phyloP scores from a whole-genome alignment of 2,329 filamentous ascomycete genomes.

The Aspergillus sp. region DNA sequence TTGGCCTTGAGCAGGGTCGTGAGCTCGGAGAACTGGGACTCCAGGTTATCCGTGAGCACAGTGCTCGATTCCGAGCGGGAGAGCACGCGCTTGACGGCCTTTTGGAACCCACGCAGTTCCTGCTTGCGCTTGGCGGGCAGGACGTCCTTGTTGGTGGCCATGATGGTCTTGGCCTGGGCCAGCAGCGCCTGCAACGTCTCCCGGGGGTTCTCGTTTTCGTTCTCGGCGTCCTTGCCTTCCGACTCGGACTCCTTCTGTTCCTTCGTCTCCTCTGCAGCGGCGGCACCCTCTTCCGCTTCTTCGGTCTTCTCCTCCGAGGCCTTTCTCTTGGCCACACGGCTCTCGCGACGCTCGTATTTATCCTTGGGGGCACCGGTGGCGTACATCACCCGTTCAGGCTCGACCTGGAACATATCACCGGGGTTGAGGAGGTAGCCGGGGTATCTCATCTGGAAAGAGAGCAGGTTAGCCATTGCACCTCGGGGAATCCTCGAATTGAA shows the following conservation, averaged over 20 bases:
- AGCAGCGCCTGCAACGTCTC: slow-evolving; percentile 56
- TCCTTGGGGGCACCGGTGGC: slow-evolving; percentile 77
- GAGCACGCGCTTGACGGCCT: slow-evolving; percentile 63
- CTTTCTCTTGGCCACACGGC: slow-evolving; percentile 28
- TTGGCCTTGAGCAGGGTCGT: slow-evolving; percentile 49
- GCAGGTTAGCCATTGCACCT: slow-evolving; percentile 7
- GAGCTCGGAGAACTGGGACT: slow-evolving; percentile 56
- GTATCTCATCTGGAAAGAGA: slow-evolving; percentile 71
- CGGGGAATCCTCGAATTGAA: not conserved
- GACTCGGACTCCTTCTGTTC: slow-evolving; percentile 27
- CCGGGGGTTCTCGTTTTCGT: slow-evolving; percentile 42
- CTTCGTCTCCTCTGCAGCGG: slow-evolving; percentile 26
- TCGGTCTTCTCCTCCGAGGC: slow-evolving; percentile 22
- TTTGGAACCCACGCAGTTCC: slow-evolving; percentile 70
- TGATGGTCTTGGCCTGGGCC: slow-evolving; percentile 59
- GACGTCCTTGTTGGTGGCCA: slow-evolving; percentile 51
- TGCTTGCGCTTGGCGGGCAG: slow-evolving; percentile 72
- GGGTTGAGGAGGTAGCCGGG: slow-evolving; percentile 94
- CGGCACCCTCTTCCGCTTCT: slow-evolving; percentile 27
- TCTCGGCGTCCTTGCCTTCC: slow-evolving; percentile 28
- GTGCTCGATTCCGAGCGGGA: slow-evolving; percentile 50
- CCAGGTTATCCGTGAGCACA: slow-evolving; percentile 48
- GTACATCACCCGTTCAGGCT: slow-evolving; percentile 81
- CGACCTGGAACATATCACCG: slow-evolving; percentile 96
- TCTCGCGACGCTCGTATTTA: slow-evolving; percentile 38